Evolutionary conservation across 176 grass and related monocot species (phyloP), one percentile per base, ranked within the genome.

Genomic region (Leersia perrieri): DNA sequence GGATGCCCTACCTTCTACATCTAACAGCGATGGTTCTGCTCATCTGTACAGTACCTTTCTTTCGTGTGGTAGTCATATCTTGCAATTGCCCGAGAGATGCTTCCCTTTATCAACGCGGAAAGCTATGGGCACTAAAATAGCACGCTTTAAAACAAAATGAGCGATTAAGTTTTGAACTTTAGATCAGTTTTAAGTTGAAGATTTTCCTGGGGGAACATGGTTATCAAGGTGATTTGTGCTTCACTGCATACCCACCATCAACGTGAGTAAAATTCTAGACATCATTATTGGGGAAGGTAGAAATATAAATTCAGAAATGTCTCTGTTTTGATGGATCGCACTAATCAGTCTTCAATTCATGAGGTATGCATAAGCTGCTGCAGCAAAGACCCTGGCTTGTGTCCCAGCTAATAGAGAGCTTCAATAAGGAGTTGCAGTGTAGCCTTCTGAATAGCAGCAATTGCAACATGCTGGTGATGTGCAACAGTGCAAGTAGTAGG

Each of bases 11-110:
- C 31, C 32, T 51, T 75, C 25, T 29, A 18, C 31, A 74, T 77
- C 42, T 35, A 73, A 65, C n/a, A 33, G 5, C 9, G 74, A 73
- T 45, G 34, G 16, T 78, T 67, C 67, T 73, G 67, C 33, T 66
- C 34, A 58, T 66, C 44, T 57, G 4, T 58, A 41, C 26, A 34
- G 16, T 51, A 4, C 1, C 44, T 9, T 31, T 23, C 27, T 30
- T 76, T 38, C 11, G 8, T 51, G 47, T 64, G 40, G 73, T 83
- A 13, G 80, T 72, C 29, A 72, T 38, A 35, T 0, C 29, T 64
- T 63, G 3, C 10, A 20, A 10, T 44, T 29, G 8, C n/a, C 25
- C 2, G 53, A 25, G 20, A 23, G 53, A 0, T 58, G 53, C 2
- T 58, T 11, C 22, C 8, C 68, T 72, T 45, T 42, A 45, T 41